phyloP scores from a whole-genome alignment of 2,329 filamentous ascomycete genomes.

The Colletotrichum zoysiae region DNA sequence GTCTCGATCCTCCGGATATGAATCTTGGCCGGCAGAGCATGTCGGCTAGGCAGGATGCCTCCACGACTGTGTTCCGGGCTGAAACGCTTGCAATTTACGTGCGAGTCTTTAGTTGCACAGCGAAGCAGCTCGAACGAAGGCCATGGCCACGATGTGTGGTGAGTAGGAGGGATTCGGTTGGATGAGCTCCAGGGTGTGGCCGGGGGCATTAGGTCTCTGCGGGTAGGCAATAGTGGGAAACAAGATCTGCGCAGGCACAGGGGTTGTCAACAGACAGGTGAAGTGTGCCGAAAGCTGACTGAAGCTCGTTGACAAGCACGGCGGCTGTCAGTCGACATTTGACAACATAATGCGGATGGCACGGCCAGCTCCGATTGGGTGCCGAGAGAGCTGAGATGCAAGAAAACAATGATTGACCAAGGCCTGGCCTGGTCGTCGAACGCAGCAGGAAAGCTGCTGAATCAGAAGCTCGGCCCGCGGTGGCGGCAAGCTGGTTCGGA shows the following conservation, averaged over 20 bases:
- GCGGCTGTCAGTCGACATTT: background rate
- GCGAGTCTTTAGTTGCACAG: background rate
- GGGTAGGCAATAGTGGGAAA: constrained; percentile 31
- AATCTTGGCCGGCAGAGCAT: background rate
- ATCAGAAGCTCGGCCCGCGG: background rate
- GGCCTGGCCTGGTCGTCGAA: background rate
- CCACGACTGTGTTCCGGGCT: background rate
- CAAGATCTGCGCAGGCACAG: constrained; percentile 21
- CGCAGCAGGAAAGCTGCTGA: background rate
- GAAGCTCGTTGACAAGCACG: background rate
- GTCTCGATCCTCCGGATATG: constrained; percentile 4
- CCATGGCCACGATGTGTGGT: background rate
- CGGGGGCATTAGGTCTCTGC: constrained; percentile 13
- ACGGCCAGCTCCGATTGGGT: background rate
- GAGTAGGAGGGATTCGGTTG: background rate
- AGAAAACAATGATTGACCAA: background rate
- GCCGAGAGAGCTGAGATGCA: constrained; percentile 12
- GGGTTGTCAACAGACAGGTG: background rate
- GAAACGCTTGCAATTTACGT: constrained; percentile 12
- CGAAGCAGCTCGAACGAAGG: background rate
- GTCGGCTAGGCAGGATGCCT: constrained; percentile 1
- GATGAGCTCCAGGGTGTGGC: background rate
- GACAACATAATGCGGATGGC: background rate
- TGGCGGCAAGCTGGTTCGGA: background rate
- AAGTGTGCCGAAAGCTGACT: constrained; percentile 15